Evolutionary conservation across 495 filamentous ascomycete species (phyloP), one percentile per base, ranked within the genome.

Genomic region (Rostrohypoxylon terebratum): DNA sequence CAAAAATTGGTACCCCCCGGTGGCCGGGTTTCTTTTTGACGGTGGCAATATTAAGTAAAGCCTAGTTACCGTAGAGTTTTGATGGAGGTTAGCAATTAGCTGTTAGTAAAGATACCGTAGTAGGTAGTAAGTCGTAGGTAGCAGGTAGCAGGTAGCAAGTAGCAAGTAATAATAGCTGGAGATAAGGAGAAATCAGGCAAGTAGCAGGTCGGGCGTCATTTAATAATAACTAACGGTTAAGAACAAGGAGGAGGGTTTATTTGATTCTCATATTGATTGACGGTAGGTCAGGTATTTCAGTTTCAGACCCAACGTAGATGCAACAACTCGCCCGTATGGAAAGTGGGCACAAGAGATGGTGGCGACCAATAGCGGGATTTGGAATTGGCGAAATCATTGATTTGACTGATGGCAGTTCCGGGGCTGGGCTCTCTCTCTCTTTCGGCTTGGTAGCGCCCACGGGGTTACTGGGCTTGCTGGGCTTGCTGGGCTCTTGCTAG

Each of bases 231-330:
- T 28, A 18, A 38, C 21, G 55, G 21, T 55, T 25, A 62, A 51
- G 65, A 73, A 33, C 20, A 55, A 31, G 60, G 33, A 59, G 61
- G 48, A 28, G 59, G 36, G 23, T 14, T 69, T 70, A 67, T 70
- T 50, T 44, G 34, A 62, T 63, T 69, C 69, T 74, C 71, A 73
- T 73, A 48, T 54, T 69, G 65, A 48, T 54, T 69, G 65, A 73
- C 61, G 71, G 66, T 33, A 73, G n/a, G 47, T 65, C 45, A 40
- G n/a, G 63, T 72, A 68, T 65, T 69, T 69, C 57, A 71, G 54
- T 71, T 71, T 65, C 62, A 48, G 42, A 47, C 58, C 66, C 42
- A 50, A 73, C 40, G 47, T 55, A 53, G 51, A 69, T 50, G 59
- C 31, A 65, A 68, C 34, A 25, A 53, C 40, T 65, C 63, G 36